Conservation (phyloP, 331 rosid genomes). For the Rosa hybrid region DNA sequence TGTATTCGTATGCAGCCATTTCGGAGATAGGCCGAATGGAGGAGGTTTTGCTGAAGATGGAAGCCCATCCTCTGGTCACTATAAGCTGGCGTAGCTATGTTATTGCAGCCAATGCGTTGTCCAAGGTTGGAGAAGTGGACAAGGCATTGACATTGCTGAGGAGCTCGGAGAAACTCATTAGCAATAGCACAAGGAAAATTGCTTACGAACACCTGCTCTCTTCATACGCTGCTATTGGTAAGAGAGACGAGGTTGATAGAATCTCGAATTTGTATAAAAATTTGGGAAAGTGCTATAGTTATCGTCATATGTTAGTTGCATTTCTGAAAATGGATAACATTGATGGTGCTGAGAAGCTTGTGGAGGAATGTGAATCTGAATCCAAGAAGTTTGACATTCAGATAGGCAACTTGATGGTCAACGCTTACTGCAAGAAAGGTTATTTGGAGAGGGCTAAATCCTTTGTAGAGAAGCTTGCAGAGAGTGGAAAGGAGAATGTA, state of each 20-base stretch:
- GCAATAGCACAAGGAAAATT: conserved; percentile 15
- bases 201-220: conserved; percentile 54
- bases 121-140: conserved; percentile 42
- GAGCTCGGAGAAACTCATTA: conserved; percentile 44
- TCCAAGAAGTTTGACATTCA: conserved; percentile 35
- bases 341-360: conserved; percentile 56
- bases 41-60: conserved; percentile 58
- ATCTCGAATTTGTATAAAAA: conserved; percentile 50
- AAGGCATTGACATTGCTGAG: conserved; percentile 40
- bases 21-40: conserved; percentile 53
- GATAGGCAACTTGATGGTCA: conserved; percentile 50
- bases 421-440: conserved; percentile 53
- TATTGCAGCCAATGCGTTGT: conserved; percentile 47
- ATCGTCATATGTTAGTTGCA: conserved; percentile 49
- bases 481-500: conserved; percentile 45
- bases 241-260: conserved; percentile 58
- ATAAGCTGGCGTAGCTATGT: conserved; percentile 49
- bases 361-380: conserved; percentile 64
- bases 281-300: conserved; percentile 29
- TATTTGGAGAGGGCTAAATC: conserved; percentile 57
- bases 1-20: conserved; percentile 47
- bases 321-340: conserved; percentile 60
- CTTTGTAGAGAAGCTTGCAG: conserved; percentile 38
- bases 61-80: conserved; percentile 42
- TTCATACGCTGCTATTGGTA: conserved; percentile 47